Base-by-base conservation (phyloP, 2,329 filamentous ascomycete species). In the Orbilia quercus region DNA sequence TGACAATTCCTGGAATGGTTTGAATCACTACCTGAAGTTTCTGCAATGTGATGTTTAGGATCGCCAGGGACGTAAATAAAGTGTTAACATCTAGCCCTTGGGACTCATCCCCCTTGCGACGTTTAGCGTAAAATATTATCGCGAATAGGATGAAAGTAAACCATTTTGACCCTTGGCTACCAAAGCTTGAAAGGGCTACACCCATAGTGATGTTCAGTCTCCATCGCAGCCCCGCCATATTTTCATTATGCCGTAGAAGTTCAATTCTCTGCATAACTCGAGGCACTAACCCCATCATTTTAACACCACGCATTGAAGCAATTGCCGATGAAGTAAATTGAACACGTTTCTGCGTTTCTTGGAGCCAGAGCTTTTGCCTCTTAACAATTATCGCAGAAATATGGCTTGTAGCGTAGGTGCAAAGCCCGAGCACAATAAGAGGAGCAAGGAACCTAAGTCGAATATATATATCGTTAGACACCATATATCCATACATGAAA, bases 311-410 rank as follows among this genome's bases (percentile, higher is more conserved):
- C 70, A 74, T 74, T 14, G 70, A 74, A 7, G 70, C 31, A 9
- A 74, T 74, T 20, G 69, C 64, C 1, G 70, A 74, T 6, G 70
- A 74, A 18, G 70, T 74, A 45, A 74, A 74, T 28, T 67, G 63
- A 3, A 74, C 70, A 23, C 70, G 55, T 31, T 74, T 51, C n/a
- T 74, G 70, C 0, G 64, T 74, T 34, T 67, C 57, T 12, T 74
- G 55, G 3, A 74, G 57, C 70, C 70, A 74, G 7, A 53, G 16
- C 42, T 69, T 63, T 47, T 74, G 70, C 22, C 48, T 54, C 47
- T 38, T 63, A 2, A 67, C 64, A 28, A 65, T 55, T 14, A 59
- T 57, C 0, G 44, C 42, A 3, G 70, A 67, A 1, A 74, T 44
- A 36, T 66, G 47, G 42, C 70, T 67, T 6, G 70, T 50, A 2